Base-by-base conservation (phyloP, 2,329 filamentous ascomycete species). In the Alternaria gaisen region DNA sequence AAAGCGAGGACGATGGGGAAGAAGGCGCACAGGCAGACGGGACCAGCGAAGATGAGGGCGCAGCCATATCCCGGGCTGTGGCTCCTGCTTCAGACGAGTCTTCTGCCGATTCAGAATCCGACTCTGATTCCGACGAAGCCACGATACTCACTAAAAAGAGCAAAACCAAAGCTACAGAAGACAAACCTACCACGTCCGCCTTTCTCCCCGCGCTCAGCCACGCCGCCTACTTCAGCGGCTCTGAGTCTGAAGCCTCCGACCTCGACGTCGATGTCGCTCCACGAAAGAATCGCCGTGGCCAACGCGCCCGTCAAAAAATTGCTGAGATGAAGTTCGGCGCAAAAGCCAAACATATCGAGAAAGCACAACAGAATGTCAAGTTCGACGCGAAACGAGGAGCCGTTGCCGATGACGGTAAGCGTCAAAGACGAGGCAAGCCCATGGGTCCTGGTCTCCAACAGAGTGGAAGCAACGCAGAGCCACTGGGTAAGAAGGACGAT, bases 281-380 rank as follows among this genome's bases (percentile, higher is more conserved):
- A 0, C 87, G 87, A 69, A 94, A 93, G 79, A 94, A 94, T 71
- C 85, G 91, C 22, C 84, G 88, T 47, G 92, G 92, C 4, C 92
- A 96, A 79, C 86, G 88, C 43, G 91, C 90, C n/a, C 87, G 92
- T 9, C 90, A 91, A 73, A 87, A 88, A 24, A 90, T 95, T 60
- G 91, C 88, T 83, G 91, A 94, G 81, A 90, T 92, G 80, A 94
- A 94, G 74, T 94, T 85, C 75, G 91, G 91, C 51, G 83, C 84
- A 14, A 84, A 86, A 63, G 92, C 92, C 1, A 91, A 89, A 68
- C 91, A 93, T 71, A 50, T 89, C 3, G 76, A 88, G 43, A 82
- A 83, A 11, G 73, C 73, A 36, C 79, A 73, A 9, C 66, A 83
- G 43, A 83, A 87, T 67, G 76, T 78, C 36, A 87, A 85, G 2